Base-by-base conservation (phyloP, 495 filamentous ascomycete species). In the Penicillium steckii region DNA sequence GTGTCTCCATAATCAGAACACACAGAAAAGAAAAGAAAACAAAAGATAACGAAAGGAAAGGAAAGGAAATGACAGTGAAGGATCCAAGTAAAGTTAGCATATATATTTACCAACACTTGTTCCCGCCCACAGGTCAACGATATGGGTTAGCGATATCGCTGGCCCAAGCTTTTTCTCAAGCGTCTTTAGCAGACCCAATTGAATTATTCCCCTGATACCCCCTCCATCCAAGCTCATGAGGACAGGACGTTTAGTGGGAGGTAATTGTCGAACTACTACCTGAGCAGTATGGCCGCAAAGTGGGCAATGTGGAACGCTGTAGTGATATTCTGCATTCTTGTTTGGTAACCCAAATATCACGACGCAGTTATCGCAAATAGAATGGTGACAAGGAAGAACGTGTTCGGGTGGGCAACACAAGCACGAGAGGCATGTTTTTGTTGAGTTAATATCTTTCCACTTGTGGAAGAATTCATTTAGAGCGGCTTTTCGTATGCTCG, bases 141-240 rank as follows among this genome's bases (percentile, higher is more conserved):
- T 5, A 83, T 67, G 3, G 64, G 67, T 5, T 46, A 0, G 65
- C 56, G 12, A 40, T 18, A n/a, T n/a, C n/a, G n/a, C n/a, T n/a
- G n/a, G n/a, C n/a, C n/a, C n/a, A n/a, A n/a, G n/a, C n/a, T n/a
- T n/a, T n/a, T n/a, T n/a, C n/a, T n/a, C n/a, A n/a, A n/a, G 8
- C 37, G 1, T 65, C 52, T 4, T 70, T 73, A 84, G 69, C 13
- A 80, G 62, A 7, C 66, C 70, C 5, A 83, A 60, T 41, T 79
- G 60, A 8, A 80, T 63, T 7, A 83, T 69, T 1, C 75, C 79
- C 0, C 79, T 65, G 7, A 80, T 58, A 2, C 80, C 79, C 7
- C 80, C 79, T 0, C 83, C 82, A 58, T 87, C 83, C n/a, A 88
- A 64, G 37, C 69, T 74, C 5, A 86, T 71, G 32, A 85, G 63